Evolutionary conservation across 2,329 filamentous ascomycete species (phyloP).

Genomic region (Neurospora sp.): DNA sequence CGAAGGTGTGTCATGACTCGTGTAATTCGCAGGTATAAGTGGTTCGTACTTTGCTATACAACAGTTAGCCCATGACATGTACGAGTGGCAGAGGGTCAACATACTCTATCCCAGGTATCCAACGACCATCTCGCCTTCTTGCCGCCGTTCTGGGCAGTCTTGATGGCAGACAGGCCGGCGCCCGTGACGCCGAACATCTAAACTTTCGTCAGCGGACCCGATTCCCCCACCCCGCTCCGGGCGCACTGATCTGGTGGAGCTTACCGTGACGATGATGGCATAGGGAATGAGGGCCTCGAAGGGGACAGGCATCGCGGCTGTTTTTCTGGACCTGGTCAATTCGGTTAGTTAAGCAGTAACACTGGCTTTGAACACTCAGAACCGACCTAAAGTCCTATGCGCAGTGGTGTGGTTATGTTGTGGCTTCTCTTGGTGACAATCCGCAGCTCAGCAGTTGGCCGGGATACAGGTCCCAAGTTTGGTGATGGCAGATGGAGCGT

Average conservation of each 20-base stretch:
- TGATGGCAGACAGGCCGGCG: conserved; percentile 46
- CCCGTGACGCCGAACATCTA: conserved; percentile 57
- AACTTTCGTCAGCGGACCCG: conserved; percentile 1
- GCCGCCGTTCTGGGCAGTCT: conserved; percentile 48
- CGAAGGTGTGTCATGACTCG: background rate
- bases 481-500: background rate
- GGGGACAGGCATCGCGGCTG: conserved; percentile 46
- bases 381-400: conserved; percentile 14
- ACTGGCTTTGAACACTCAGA: background rate
- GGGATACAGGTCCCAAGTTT: background rate
- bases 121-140: conserved; percentile 50
- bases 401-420: conserved; percentile 4
- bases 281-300: conserved; percentile 57
- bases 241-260: conserved; percentile 16
- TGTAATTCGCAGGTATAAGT: background rate
- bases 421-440: conserved; percentile 7
- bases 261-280: conserved; percentile 52
- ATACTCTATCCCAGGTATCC: conserved; percentile 54
- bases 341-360: conserved; percentile 5
- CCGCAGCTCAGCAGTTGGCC: conserved; percentile 1
- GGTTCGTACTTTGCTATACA: conserved; percentile 42
- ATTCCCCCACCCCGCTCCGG: background rate
- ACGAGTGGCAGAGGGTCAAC: background rate
- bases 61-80: conserved; percentile 19
- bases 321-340: conserved; percentile 12